Evolutionary conservation across 495 filamentous ascomycete genomes (phyloP).

Genomic region (Neurospora sp.): DNA sequence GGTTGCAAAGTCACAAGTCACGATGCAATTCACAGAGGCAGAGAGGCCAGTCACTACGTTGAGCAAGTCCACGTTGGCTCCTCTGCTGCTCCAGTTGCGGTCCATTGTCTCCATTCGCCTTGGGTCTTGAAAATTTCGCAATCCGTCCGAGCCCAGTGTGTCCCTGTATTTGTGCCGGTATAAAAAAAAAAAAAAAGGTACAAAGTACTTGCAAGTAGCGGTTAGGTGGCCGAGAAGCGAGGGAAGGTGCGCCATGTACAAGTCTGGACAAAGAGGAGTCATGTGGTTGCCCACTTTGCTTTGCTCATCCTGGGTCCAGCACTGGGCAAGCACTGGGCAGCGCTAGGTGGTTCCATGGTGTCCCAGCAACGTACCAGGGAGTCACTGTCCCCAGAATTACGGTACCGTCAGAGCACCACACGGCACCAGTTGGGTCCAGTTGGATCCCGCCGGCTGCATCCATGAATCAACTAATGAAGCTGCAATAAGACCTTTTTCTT

Average conservation of each 20-base stretch:
- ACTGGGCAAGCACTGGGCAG: not conserved
- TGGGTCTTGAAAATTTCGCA: not conserved
- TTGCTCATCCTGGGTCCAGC: not conserved
- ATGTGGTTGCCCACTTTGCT: not conserved
- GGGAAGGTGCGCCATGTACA: not conserved
- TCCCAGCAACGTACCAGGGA: not conserved
- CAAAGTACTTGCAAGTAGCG: not conserved
- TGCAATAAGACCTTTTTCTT: not conserved
- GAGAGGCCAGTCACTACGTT: not conserved
- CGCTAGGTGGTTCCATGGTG: not conserved
- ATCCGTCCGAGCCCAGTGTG: not conserved
- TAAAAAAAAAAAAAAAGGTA: not conserved
- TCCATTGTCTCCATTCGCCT: not conserved
- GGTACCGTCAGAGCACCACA: not conserved
- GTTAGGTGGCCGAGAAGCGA: not conserved
- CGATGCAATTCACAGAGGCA: not conserved
- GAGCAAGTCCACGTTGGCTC: not conserved
- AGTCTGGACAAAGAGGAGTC: not conserved
- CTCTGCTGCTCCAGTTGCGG: not conserved
- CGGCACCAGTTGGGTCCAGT: not conserved
- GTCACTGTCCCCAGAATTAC: not conserved
- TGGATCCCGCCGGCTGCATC: not conserved
- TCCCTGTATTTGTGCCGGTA: not conserved
- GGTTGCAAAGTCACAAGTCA: not conserved
- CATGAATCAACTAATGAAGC: not conserved